phyloP scores from a whole-genome alignment of 2,329 filamentous ascomycete species.

The Daldinia sp. region DNA sequence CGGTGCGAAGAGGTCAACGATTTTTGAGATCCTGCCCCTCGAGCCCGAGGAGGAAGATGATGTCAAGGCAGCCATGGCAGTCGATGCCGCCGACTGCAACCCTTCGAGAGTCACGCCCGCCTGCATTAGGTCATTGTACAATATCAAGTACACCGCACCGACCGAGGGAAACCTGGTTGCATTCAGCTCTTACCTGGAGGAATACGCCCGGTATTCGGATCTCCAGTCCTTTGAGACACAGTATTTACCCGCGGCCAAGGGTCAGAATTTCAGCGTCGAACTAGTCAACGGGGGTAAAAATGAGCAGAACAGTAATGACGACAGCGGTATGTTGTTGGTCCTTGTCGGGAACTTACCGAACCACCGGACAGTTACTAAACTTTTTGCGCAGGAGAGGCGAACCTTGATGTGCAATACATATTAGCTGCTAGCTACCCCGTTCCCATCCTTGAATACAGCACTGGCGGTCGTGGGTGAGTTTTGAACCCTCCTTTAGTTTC shows the following conservation, averaged over 20 bases:
- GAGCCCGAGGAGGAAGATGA: slow-evolving; percentile 42
- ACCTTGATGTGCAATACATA: slow-evolving; percentile 73
- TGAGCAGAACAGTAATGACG: slow-evolving; percentile 56
- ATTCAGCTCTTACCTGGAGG: slow-evolving; percentile 63
- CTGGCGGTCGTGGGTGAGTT: slow-evolving; percentile 63
- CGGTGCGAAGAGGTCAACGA: slow-evolving; percentile 51
- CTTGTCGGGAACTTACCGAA: not conserved
- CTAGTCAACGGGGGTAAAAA: slow-evolving; percentile 69
- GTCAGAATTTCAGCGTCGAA: slow-evolving; percentile 67
- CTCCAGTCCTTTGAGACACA: slow-evolving; percentile 66
- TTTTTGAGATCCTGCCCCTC: slow-evolving; percentile 48
- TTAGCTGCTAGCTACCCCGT: slow-evolving; percentile 66
- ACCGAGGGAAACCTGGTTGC: slow-evolving; percentile 72
- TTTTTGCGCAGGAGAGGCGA: slow-evolving; percentile 63
- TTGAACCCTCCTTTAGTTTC: slow-evolving; percentile 18
- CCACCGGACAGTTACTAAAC: slow-evolving; percentile 29
- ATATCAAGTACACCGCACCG: slow-evolving; percentile 62
- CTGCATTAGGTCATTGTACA: slow-evolving; percentile 61
- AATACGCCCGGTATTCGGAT: slow-evolving; percentile 66
- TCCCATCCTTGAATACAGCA: slow-evolving; percentile 69
- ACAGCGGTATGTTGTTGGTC: slow-evolving; percentile 49
- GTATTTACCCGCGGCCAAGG: slow-evolving; percentile 64
- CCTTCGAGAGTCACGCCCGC: slow-evolving; percentile 55
- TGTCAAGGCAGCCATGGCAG: slow-evolving; percentile 28
- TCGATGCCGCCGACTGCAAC: slow-evolving; percentile 53